These are phyloP conservation scores for Graphiopsis chlorocephala DNA, from an alignment of 2,329 filamentous ascomycete species.

Conservation along the genomic window DNA sequence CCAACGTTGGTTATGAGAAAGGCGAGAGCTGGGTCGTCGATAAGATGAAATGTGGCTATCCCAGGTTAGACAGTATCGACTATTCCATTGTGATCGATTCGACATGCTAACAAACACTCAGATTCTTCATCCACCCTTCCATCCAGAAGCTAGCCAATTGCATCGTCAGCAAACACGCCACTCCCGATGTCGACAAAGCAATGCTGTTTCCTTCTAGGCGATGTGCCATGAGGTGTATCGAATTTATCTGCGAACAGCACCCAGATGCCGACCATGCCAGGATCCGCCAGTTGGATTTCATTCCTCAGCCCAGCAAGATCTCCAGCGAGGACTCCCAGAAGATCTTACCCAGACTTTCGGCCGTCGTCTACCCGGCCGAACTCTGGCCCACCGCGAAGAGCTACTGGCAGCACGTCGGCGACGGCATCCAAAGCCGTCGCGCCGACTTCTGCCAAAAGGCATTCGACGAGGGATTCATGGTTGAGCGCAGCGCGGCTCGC, in stretches of 20 bases:
- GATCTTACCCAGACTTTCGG: slow-evolving; percentile 45
- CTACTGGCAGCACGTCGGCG: slow-evolving; percentile 96
- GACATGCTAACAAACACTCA: slow-evolving; percentile 33
- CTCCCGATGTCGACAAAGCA: slow-evolving; percentile 58
- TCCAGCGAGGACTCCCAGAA: slow-evolving; percentile 39
- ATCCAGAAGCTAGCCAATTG: slow-evolving; percentile 71
- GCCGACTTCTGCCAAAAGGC: slow-evolving; percentile 84
- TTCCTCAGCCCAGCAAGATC: slow-evolving; percentile 56
- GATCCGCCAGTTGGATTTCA: slow-evolving; percentile 60
- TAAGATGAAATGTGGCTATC: slow-evolving; percentile 87
- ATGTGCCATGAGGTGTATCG: slow-evolving; percentile 68
- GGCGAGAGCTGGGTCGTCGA: slow-evolving; percentile 81
- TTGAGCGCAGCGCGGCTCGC: slow-evolving; percentile 45
- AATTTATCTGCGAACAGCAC: slow-evolving; percentile 66
- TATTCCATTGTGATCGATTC: not conserved
- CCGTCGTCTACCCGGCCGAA: slow-evolving; percentile 67
- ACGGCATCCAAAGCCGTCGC: slow-evolving; percentile 85
- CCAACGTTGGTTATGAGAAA: slow-evolving; percentile 93
- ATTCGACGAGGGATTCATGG: slow-evolving; percentile 66
- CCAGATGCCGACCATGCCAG: slow-evolving; percentile 50
- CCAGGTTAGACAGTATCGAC: slow-evolving; percentile 58
- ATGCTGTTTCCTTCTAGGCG: slow-evolving; percentile 77
- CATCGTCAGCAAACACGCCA: slow-evolving; percentile 64
- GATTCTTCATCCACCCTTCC: slow-evolving; percentile 87
- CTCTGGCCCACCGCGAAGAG: slow-evolving; percentile 75